Evolutionary conservation across 306 rosid species (phyloP), one percentile per base, ranked within the genome.

Genomic region (Echinosophora koreensis): DNA sequence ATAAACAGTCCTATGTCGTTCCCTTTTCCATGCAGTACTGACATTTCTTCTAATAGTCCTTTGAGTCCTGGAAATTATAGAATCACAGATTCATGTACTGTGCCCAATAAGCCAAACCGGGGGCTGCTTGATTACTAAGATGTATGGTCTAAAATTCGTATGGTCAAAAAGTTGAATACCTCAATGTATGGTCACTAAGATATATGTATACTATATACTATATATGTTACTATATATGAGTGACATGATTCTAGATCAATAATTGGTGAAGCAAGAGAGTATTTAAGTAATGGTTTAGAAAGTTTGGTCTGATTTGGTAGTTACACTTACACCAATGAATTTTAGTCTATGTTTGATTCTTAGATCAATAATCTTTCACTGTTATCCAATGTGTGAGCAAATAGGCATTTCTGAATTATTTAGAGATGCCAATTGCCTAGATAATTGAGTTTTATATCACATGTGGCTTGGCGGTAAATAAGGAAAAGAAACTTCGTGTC

Each of bases 401-500:
- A 59, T 66, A 47, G 66, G 71, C 4, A 5, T 66, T 37, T 74
- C 35, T 65, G 37, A 69, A 61, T 61, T 55, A 44, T 69, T 69
- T 42, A 50, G 46, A 68, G 74, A 63, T 6, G 64, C 55, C 39
- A 71, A 65, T 37, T 49, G 64, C 11, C 1, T 67, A 49, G 44
- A 41, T 47, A 69, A 50, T 15, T 6, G 12, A 63, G 56, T 51
- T 38, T 11, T 1, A 58, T 56, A 81, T 70, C 58, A 71, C 63
- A 64, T 76, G 80, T 46, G 41, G 52, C 8, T 39, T 38, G 38
- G 78, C 35, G 17, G 56, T 63, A 60, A 78, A 51, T 47, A 64
- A 34, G 74, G 86, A 66, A 77, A 67, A 16, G 30, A 81, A 75
- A 14, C 74, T 60, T 69, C 38, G 63, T 73, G 73, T 72, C 30